Evolutionary conservation across 495 filamentous ascomycete genomes (phyloP), one percentile per base, ranked within the genome.

Genomic region (Cercophora samala): DNA sequence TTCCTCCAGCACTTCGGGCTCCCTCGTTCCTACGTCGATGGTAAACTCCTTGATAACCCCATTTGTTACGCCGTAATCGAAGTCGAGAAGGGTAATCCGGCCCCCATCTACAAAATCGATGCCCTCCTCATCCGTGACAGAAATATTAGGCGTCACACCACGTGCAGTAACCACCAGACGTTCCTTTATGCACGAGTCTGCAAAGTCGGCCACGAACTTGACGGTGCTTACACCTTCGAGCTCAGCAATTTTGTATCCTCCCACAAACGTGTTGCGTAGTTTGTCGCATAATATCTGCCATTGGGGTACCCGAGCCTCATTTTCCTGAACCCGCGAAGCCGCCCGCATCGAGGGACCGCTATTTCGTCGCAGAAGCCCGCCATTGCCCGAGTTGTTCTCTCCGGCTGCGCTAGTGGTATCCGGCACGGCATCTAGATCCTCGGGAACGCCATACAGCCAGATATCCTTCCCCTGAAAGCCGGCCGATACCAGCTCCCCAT

Each of bases 371-470:
- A 76, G 67, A 19, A 81, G 61, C 4, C 69, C 64, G 64, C 26
- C 64, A 25, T 75, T 29, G 70, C 29, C 67, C 26, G 66, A 72
- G 61, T 71, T 66, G 61, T 64, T 72, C 46, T 75, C 81, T 53
- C 67, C 67, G 56, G 58, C 60, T 8, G 72, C 65, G 60, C 70
- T 74, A 5, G 72, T 62, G 5, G 63, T 29, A 42, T 82, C 81
- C 17, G 80, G 77, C 8, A 80, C 71, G 17, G 86, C 82, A 71
- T 93, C 90, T 17, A 94, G 77, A 66, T 89, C 86, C 69, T 89
- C 87, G 0, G 92, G 92, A 37, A 96, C 75, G 37, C 91, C 91
- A 77, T 94, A 94, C 4, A 95, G 71, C 89, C 90, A 95, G 5
- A 96, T 76, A 18, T 90, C 86, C 37, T 87, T 87, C 17, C 87